These are phyloP conservation scores for Aspergillus hancockii DNA, from an alignment of 495 filamentous ascomycete genomes.

Conservation along the genomic window DNA sequence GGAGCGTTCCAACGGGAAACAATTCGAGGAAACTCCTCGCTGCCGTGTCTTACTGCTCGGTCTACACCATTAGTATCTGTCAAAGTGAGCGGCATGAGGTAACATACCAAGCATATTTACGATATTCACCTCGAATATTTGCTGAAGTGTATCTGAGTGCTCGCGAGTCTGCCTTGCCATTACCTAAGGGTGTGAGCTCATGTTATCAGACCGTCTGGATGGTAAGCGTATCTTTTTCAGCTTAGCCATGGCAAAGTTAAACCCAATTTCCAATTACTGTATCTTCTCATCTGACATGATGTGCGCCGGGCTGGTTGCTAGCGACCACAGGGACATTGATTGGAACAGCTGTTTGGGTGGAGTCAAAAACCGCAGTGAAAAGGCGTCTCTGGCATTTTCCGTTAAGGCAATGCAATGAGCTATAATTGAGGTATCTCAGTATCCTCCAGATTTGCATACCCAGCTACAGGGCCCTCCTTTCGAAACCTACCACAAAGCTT, in stretches of 20 bases:
- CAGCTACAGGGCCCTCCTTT: slow-evolving; percentile 46
- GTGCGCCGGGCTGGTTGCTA: slow-evolving; percentile 28
- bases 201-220: neutral
- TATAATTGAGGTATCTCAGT: slow-evolving; percentile 59
- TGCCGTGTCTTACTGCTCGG: neutral
- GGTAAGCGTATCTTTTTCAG: slow-evolving; percentile 47
- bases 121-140: neutral
- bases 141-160: neutral
- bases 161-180: neutral
- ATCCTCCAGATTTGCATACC: slow-evolving; percentile 48
- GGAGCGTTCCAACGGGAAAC: slow-evolving; percentile 50
- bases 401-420: slow-evolving; percentile 57
- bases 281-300: slow-evolving; percentile 39
- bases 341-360: slow-evolving; percentile 50
- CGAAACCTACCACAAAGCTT: slow-evolving; percentile 56
- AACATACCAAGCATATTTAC: slow-evolving; percentile 1
- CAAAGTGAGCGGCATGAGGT: neutral
- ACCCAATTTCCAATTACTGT: slow-evolving; percentile 38
- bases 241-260: slow-evolving; percentile 39
- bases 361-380: slow-evolving; percentile 47
- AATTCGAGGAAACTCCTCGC: slow-evolving; percentile 21
- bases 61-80: slow-evolving; percentile 4
- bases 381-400: slow-evolving; percentile 43
- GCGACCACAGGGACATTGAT: slow-evolving; percentile 54
- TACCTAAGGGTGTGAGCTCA: neutral